Percentiles rank a stretch among this genome's conserved stretches.
Evolutionary conservation across 306 rosid species (phyloP).

Genomic region (Gynostemma pentaphyllum): DNA sequence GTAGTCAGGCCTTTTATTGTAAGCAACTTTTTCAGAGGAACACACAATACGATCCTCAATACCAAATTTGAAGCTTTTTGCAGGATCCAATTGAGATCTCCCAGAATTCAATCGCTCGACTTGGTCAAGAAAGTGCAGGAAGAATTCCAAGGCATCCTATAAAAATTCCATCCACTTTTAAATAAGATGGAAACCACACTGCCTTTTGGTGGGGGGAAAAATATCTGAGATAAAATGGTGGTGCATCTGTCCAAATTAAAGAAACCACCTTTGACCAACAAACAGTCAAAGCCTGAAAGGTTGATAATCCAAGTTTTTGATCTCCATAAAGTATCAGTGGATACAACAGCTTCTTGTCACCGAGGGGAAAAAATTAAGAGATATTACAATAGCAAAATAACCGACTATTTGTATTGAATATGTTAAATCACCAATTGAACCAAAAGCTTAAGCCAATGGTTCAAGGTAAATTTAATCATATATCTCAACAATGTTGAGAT

Average conservation of each 20-base stretch:
- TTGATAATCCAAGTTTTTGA: not conserved
- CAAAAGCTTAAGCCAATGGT: too few relatives aligned
- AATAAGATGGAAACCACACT: not conserved
- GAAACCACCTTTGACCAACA: not conserved
- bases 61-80: conserved; percentile 86
- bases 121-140: conserved; percentile 91
- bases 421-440: too few relatives aligned
- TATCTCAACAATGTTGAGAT: too few relatives aligned
- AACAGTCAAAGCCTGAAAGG: not conserved
- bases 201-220: not conserved
- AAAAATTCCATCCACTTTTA: conserved; percentile 3
- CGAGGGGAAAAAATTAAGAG: not conserved
- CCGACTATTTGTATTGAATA: too few relatives aligned
- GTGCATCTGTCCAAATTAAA: not conserved
- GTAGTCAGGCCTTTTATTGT: conserved; percentile 76
- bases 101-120: conserved; percentile 67
- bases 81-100: conserved; percentile 61
- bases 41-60: conserved; percentile 86
- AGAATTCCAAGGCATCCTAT: conserved; percentile 97
- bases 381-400: not conserved
- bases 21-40: conserved; percentile 91
- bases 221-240: not conserved
- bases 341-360: not conserved
- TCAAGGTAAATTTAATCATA: too few relatives aligned
- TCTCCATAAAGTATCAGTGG: not conserved